Conservation (phyloP, 2,329 filamentous ascomycete species). For the Dryadomyces sulphureus region DNA sequence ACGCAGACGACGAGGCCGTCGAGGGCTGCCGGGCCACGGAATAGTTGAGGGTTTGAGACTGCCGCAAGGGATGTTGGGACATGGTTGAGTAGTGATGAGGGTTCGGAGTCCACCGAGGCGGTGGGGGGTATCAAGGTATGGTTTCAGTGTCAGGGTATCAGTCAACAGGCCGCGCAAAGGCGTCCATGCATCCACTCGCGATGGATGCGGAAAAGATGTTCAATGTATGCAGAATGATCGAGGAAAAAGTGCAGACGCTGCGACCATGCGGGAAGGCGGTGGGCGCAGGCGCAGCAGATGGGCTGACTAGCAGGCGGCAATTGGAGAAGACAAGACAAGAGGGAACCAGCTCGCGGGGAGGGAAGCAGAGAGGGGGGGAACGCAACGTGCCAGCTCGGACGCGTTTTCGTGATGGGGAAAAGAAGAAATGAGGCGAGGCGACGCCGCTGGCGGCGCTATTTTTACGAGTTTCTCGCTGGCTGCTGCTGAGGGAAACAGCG, state of each 20-base stretch:
- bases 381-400: conserved; percentile 8
- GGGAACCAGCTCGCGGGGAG: background rate
- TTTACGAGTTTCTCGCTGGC: conserved; percentile 1
- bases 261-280: background rate
- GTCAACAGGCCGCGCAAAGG: too few relatives aligned
- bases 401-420: background rate
- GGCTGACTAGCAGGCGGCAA: background rate
- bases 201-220: background rate
- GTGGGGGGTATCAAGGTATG: too few relatives aligned
- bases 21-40: conserved; percentile 47
- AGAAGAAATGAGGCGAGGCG: background rate
- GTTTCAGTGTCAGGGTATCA: too few relatives aligned
- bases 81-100: too few relatives aligned
- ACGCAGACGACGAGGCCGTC: conserved; percentile 56
- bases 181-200: too few relatives aligned
- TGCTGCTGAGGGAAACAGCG: conserved; percentile 4
- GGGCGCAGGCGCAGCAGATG: background rate
- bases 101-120: too few relatives aligned
- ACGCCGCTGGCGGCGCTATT: too few relatives aligned
- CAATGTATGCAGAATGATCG: background rate
- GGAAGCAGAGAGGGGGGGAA: conserved; percentile 3
- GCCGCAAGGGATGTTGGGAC: conserved; percentile 42
- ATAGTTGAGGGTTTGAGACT: conserved; percentile 37
- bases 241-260: background rate
- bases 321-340: background rate